Evolutionary conservation across 169 alveolate genomes (phyloP).

Genomic region (Plasmodium knowlesi): DNA sequence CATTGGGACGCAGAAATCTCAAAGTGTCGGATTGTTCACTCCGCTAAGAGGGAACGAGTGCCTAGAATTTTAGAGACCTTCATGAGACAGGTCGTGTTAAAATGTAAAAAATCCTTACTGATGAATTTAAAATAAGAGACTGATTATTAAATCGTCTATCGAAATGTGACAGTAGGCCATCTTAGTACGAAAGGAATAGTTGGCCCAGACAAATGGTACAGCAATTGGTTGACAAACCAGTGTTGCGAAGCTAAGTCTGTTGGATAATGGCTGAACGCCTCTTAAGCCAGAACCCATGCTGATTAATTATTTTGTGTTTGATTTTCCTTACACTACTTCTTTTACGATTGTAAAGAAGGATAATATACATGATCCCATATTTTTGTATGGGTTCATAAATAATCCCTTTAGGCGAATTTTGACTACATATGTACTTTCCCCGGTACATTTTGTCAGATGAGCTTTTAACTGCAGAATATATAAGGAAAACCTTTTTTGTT

Average conservation of each 20-base stretch:
- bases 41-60: background rate
- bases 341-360: constrained; percentile 19
- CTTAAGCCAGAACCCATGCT: constrained; percentile 90
- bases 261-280: constrained; percentile 91
- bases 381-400: constrained; percentile 3
- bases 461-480: background rate
- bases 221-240: constrained; percentile 27
- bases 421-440: background rate
- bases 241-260: constrained; percentile 87
- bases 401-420: constrained; percentile 2
- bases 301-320: background rate
- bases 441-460: background rate
- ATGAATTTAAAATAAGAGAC: background rate
- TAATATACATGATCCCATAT: background rate
- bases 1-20: background rate
- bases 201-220: constrained; percentile 38
- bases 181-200: constrained; percentile 65
- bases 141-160: constrained; percentile 76
- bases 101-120: background rate
- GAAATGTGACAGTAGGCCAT: constrained; percentile 37
- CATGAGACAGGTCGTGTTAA: background rate
- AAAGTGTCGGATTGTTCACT: constrained; percentile 12
- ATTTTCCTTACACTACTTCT: background rate
- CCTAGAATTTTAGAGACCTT: background rate
- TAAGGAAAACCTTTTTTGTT: background rate